Evolutionary conservation across 257 asterid species (phyloP).

Genomic region (Solanum piurae): DNA sequence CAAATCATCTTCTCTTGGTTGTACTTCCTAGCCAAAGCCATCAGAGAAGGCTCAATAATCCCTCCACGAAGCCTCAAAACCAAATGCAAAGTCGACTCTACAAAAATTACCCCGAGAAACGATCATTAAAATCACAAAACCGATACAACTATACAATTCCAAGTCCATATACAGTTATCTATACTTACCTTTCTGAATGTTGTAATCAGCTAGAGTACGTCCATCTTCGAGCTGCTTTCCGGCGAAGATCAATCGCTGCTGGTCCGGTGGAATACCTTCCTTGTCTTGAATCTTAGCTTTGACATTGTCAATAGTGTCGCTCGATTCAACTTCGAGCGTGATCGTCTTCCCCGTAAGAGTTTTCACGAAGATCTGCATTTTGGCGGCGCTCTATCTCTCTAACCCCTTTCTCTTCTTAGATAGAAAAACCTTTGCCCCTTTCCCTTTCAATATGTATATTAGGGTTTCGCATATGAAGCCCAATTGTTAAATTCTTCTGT

Average conservation of each 20-base stretch:
- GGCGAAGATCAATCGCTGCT: conserved; percentile 52
- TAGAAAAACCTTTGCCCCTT: neutral
- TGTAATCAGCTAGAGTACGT: conserved; percentile 29
- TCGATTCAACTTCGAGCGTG: conserved; percentile 17
- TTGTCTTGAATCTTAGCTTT: conserved; percentile 23
- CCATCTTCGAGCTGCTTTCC: conserved; percentile 38
- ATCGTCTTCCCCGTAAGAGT: conserved; percentile 12
- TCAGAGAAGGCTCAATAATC: conserved; percentile 56
- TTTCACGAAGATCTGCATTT: conserved; percentile 26
- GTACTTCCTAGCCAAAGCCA: conserved; percentile 60
- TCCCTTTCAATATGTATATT: neutral
- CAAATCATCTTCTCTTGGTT: conserved; percentile 60
- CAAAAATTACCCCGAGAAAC: neutral
- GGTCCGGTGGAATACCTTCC: conserved; percentile 62
- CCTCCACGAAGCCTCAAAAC: conserved; percentile 74
- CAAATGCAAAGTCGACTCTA: conserved; percentile 60
- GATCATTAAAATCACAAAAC: neutral
- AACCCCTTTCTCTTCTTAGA: neutral
- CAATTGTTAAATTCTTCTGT: neutral
- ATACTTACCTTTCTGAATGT: conserved; percentile 25
- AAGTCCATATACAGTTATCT: neutral
- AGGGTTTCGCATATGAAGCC: neutral
- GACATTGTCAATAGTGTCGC: conserved; percentile 23
- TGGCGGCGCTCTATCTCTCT: neutral
- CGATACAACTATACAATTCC: neutral